Percentiles rank a stretch among this genome's conserved stretches.
Conservation (phyloP, 2,329 filamentous ascomycete species). For the Ceratocystis variospora region DNA sequence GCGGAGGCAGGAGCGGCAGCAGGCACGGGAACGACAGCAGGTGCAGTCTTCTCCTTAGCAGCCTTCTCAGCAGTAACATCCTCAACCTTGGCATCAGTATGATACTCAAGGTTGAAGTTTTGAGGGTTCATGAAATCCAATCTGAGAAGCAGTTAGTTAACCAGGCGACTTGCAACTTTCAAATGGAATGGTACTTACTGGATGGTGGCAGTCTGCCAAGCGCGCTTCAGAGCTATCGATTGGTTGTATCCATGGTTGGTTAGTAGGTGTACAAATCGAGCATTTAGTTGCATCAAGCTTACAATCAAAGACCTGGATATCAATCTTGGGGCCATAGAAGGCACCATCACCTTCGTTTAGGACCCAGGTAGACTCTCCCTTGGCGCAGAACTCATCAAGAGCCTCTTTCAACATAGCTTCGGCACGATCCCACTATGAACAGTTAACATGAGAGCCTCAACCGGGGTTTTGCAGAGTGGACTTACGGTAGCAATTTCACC, state of each 20-base stretch:
- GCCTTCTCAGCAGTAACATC: constrained; percentile 20
- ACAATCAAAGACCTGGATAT: constrained; percentile 61
- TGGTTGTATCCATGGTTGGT: background rate
- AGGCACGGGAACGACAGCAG: constrained; percentile 20
- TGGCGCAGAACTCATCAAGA: constrained; percentile 58
- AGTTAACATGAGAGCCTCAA: background rate
- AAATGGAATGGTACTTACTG: constrained; percentile 34
- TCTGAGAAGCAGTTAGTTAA: constrained; percentile 1
- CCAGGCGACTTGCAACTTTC: background rate
- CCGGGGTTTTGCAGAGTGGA: background rate
- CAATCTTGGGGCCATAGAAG: constrained; percentile 98
- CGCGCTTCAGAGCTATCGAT: constrained; percentile 19
- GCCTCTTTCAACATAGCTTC: constrained; percentile 69
- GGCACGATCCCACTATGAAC: constrained; percentile 60
- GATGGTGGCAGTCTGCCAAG: constrained; percentile 79
- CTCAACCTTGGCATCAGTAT: constrained; percentile 49
- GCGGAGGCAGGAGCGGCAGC: constrained; percentile 25
- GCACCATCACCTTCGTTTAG: constrained; percentile 90
- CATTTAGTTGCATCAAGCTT: constrained; percentile 25
- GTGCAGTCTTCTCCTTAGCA: constrained; percentile 24
- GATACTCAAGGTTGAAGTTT: constrained; percentile 79
- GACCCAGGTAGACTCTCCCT: constrained; percentile 58
- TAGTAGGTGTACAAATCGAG: background rate
- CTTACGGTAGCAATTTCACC: constrained; percentile 57
- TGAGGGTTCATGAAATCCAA: constrained; percentile 58